These are phyloP conservation scores for Tuber magnatum DNA, from an alignment of 495 filamentous ascomycete species.

Conservation along the genomic window DNA sequence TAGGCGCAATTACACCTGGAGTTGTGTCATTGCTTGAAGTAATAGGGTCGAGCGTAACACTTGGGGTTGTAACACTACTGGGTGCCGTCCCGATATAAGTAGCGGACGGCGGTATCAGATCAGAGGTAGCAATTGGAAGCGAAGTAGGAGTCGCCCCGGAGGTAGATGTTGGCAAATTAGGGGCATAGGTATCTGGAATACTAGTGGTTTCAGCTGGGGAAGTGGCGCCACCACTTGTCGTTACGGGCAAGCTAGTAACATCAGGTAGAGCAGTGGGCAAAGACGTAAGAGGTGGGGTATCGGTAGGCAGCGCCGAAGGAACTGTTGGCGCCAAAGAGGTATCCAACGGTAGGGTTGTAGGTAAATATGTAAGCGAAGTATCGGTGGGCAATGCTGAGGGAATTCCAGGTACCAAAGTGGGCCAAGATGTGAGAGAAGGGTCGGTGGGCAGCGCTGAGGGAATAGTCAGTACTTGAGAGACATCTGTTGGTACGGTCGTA, in stretches of 20 bases:
- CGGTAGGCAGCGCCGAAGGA: constrained; percentile 9
- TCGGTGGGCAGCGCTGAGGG: not conserved
- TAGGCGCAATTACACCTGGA: constrained; percentile 3
- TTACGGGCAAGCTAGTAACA: not conserved
- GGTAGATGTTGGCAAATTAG: constrained; percentile 11
- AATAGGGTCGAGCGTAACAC: constrained; percentile 5
- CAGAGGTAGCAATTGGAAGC: constrained; percentile 11
- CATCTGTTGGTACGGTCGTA: constrained; percentile 7
- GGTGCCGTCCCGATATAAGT: not conserved
- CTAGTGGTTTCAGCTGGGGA: not conserved
- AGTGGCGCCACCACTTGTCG: not conserved
- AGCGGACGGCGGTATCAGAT: not conserved
- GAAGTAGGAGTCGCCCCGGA: constrained; percentile 16
- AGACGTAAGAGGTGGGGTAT: not conserved
- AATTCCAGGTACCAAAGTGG: not conserved
- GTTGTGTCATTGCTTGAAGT: constrained; percentile 4
- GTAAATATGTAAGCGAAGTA: constrained; percentile 8
- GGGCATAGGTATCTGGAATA: constrained; percentile 7
- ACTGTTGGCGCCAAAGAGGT: constrained; percentile 8
- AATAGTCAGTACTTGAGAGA: not conserved
- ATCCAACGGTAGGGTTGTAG: not conserved
- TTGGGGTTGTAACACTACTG: constrained; percentile 4
- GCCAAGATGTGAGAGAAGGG: not conserved
- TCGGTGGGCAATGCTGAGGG: not conserved
- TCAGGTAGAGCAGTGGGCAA: constrained; percentile 12